These are phyloP conservation scores for Scutellaria minor DNA, from an alignment of 257 asterid species.

Conservation along the genomic window DNA sequence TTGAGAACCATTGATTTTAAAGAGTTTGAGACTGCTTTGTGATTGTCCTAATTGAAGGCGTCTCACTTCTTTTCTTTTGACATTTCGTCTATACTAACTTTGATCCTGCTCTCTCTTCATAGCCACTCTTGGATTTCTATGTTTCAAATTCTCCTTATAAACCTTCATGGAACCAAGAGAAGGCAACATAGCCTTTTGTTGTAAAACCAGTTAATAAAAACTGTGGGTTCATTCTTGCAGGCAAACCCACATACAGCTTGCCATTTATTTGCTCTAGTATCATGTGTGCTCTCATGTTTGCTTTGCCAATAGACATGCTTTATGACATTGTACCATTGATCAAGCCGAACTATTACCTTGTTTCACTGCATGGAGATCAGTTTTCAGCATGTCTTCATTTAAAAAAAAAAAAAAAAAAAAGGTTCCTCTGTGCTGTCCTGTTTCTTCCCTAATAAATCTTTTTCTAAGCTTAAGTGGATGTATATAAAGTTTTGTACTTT, in stretches of 20 bases:
- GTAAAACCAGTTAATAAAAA: constrained; percentile 3
- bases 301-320: constrained; percentile 15
- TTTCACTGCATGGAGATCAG: background rate
- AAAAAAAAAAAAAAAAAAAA: background rate
- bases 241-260: constrained; percentile 1
- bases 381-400: constrained; percentile 3
- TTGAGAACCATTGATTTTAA: constrained; percentile 3
- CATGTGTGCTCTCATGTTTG: constrained; percentile 27
- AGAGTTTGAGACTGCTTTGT: constrained; percentile 14
- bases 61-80: background rate
- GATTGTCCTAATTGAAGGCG: constrained; percentile 30
- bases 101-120: constrained; percentile 6
- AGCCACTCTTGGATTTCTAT: constrained; percentile 14
- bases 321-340: constrained; percentile 23
- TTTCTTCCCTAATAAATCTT: constrained; percentile 20
- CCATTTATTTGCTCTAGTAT: background rate
- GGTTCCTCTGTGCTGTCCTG: constrained; percentile 1
- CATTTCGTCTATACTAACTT: background rate
- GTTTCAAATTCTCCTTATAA: constrained; percentile 25
- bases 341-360: constrained; percentile 19
- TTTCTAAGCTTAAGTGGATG: constrained; percentile 32
- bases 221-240: constrained; percentile 28
- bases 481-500: constrained; percentile 31
- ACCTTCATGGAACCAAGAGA: constrained; percentile 25
- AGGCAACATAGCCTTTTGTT: constrained; percentile 12